phyloP scores from a whole-genome alignment of 352 stramenopile genomes.

The Pythium plurisporium region DNA sequence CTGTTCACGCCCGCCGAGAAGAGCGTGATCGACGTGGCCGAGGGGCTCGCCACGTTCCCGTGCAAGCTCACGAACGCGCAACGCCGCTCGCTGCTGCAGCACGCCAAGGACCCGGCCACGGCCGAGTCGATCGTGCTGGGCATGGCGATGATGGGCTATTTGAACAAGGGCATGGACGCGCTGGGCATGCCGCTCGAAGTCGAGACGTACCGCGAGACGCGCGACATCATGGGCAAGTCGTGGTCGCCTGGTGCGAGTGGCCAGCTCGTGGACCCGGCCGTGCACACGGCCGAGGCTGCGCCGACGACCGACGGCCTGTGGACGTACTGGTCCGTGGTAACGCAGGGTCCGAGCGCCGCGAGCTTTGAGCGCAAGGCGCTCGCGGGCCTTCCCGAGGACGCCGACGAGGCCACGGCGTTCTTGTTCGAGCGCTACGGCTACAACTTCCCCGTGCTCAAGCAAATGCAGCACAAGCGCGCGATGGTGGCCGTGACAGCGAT shows the following conservation, averaged over 20 bases:
- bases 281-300: constrained; percentile 9
- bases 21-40: constrained; percentile 16
- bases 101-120: constrained; percentile 3
- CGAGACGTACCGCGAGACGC: constrained; percentile 21
- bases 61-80: constrained; percentile 24
- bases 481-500: constrained; percentile 13
- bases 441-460: constrained; percentile 18
- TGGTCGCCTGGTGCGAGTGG: constrained; percentile 10
- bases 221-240: constrained; percentile 10
- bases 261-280: constrained; percentile 12
- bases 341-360: constrained; percentile 6
- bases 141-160: constrained; percentile 21
- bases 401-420: constrained; percentile 3
- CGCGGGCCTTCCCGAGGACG: constrained; percentile 1
- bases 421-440: constrained; percentile 1
- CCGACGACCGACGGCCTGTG: constrained; percentile 1
- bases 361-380: constrained; percentile 19
- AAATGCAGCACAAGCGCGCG: constrained; percentile 13
- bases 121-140: constrained; percentile 15
- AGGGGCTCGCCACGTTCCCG: constrained; percentile 10
- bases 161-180: constrained; percentile 24
- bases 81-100: constrained; percentile 1
- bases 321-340: constrained; percentile 13
- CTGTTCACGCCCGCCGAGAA: constrained; percentile 11
- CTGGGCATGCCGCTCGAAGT: constrained; percentile 21